These are phyloP conservation scores for Umbelopsis sp. DNA, from an alignment of 192 early-diverging fungal genomes.

Conservation along the genomic window DNA sequence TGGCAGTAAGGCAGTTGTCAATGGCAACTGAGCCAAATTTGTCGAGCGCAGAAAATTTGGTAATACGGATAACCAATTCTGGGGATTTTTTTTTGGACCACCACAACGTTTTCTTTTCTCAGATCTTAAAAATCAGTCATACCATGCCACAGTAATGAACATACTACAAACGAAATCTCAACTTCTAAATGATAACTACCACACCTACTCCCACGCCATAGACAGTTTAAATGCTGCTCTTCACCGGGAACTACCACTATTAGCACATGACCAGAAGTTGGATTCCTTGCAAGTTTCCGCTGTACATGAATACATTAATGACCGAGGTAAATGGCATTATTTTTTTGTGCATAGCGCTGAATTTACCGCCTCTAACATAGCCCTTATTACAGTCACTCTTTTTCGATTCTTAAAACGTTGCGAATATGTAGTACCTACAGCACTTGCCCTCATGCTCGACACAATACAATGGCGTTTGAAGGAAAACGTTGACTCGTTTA, in stretches of 20 bases:
- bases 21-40: too few species aligned
- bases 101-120: not conserved
- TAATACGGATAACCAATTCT: not conserved
- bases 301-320: constrained; percentile 30
- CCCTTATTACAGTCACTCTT: constrained; percentile 31
- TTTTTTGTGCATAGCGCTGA: not conserved
- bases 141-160: constrained; percentile 7
- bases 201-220: constrained; percentile 4
- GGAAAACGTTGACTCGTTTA: constrained; percentile 32
- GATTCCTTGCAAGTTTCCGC: not conserved
- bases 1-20: too few species aligned
- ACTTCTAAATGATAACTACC: not conserved
- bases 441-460: constrained; percentile 30
- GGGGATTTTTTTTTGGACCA: not conserved
- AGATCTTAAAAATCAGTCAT: not conserved
- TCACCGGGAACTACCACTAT: constrained; percentile 25
- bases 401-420: constrained; percentile 42
- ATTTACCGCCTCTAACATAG: not conserved
- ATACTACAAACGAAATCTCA: constrained; percentile 4
- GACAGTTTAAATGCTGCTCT: constrained; percentile 34
- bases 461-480: constrained; percentile 41
- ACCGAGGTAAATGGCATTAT: constrained; percentile 24
- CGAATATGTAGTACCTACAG: constrained; percentile 29
- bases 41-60: not conserved
- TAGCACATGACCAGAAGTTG: constrained; percentile 25